These are phyloP conservation scores for Hamigera avellanea DNA, from an alignment of 495 filamentous ascomycete genomes.

Conservation along the genomic window DNA sequence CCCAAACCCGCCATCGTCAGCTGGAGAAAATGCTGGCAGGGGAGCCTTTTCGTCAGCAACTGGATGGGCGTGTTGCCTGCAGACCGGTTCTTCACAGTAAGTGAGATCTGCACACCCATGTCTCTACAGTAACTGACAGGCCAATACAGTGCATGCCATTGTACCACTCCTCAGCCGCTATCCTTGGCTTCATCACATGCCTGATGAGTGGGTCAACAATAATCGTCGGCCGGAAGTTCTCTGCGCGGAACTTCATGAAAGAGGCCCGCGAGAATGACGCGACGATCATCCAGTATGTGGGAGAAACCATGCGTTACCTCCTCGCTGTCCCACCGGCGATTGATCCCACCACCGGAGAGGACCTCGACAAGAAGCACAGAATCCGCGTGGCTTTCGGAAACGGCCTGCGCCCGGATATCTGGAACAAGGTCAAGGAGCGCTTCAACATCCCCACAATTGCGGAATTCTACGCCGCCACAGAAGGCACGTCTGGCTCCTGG, in stretches of 20 bases:
- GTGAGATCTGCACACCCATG: too few relatives aligned
- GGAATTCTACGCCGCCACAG: conserved; percentile 89
- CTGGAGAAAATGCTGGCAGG: conserved; percentile 55
- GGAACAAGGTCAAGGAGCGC: conserved; percentile 76
- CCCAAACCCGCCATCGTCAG: conserved; percentile 83
- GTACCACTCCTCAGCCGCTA: conserved; percentile 74
- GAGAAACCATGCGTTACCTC: conserved; percentile 88
- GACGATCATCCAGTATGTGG: conserved; percentile 88
- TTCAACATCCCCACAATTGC: conserved; percentile 71
- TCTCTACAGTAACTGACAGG: conserved; percentile 1
- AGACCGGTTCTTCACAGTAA: conserved; percentile 77
- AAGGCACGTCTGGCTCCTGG: conserved; percentile 61
- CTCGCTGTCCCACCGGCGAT: conserved; percentile 56
- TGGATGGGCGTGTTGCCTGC: conserved; percentile 43
- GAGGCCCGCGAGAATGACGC: conserved; percentile 62
- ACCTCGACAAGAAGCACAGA: conserved; percentile 65
- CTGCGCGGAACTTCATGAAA: conserved; percentile 68
- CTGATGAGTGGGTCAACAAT: conserved; percentile 54
- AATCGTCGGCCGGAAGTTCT: conserved; percentile 70
- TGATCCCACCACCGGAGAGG: conserved; percentile 53
- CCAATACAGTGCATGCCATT: conserved; percentile 72
- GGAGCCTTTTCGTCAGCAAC: conserved; percentile 38
- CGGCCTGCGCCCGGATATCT: conserved; percentile 84
- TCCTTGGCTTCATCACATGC: conserved; percentile 55
- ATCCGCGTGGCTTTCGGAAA: conserved; percentile 84